Evolutionary conservation across 2,329 filamentous ascomycete genomes (phyloP).

Genomic region (Sporothrix dimorphospora): DNA sequence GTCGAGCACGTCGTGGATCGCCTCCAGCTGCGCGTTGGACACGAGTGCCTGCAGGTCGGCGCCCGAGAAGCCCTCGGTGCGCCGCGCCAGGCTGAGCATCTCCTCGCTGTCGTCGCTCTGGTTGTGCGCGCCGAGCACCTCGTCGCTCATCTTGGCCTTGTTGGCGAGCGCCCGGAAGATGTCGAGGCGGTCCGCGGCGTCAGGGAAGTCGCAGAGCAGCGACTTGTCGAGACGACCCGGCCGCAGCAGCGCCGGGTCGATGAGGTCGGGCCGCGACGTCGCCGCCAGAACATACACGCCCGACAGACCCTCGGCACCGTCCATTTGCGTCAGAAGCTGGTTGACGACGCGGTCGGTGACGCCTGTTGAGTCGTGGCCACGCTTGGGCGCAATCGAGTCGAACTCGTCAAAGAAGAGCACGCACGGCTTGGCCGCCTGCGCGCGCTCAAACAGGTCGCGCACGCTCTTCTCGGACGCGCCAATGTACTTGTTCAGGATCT

Average conservation of each 20-base stretch:
- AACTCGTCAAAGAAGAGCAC: constrained; percentile 99
- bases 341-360: constrained; percentile 99
- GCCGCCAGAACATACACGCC: constrained; percentile 97
- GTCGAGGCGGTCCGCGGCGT: constrained; percentile 77
- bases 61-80: constrained; percentile 88
- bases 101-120: constrained; percentile 38
- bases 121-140: constrained; percentile 60
- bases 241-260: constrained; percentile 88
- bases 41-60: constrained; percentile 93
- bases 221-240: constrained; percentile 94
- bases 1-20: constrained; percentile 88
- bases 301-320: constrained; percentile 90
- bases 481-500: constrained; percentile 99
- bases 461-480: constrained; percentile 96
- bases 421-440: constrained; percentile 86
- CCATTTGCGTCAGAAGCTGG: constrained; percentile 97
- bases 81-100: constrained; percentile 72
- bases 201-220: constrained; percentile 86
- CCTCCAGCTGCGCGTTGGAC: constrained; percentile 95
- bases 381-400: constrained; percentile 94
- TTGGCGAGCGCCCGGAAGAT: constrained; percentile 83
- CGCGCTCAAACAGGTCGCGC: constrained; percentile 90
- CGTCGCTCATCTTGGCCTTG: constrained; percentile 73
- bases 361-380: constrained; percentile 94
- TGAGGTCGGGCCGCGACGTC: constrained; percentile 89